Percentiles rank a stretch among this genome's conserved stretches.
phyloP scores from a whole-genome alignment of 805 yeast genomes.

The Pichia manshurica region DNA sequence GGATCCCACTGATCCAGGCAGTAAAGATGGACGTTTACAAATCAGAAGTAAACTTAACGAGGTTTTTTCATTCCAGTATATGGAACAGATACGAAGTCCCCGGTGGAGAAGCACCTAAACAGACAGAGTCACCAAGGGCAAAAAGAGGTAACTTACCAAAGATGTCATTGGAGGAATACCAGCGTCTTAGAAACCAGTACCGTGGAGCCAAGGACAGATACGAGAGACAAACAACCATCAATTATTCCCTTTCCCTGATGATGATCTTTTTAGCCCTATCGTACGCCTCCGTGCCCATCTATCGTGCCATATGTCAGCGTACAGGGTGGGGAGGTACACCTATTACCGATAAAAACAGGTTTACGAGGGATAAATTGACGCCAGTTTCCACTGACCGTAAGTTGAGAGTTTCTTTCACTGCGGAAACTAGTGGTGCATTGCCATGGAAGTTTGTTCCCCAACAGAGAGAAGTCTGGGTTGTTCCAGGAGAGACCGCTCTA shows the following conservation, averaged over 20 bases:
- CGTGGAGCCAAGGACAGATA: conserved; percentile 24
- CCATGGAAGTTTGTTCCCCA: conserved; percentile 97
- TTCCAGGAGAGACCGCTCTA: conserved; percentile 96
- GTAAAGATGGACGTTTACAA: background rate
- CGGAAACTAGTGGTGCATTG: conserved; percentile 81
- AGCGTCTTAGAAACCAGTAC: conserved; percentile 23
- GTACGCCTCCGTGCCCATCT: conserved; percentile 88
- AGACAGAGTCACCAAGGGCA: conserved; percentile 10
- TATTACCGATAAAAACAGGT: conserved; percentile 71
- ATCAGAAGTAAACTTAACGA: background rate
- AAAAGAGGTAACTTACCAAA: conserved; percentile 22
- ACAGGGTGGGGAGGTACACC: conserved; percentile 98
- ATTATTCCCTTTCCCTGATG: conserved; percentile 64
- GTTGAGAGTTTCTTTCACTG: conserved; percentile 79
- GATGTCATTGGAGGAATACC: conserved; percentile 30
- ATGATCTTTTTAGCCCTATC: conserved; percentile 69
- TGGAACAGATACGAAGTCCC: conserved; percentile 14
- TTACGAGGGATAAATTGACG: conserved; percentile 79
- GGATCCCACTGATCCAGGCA: too few relatives aligned
- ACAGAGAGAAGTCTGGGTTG: conserved; percentile 84
- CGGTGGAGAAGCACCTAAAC: conserved; percentile 10
- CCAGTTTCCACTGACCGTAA: conserved; percentile 84
- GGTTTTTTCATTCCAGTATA: conserved; percentile 5
- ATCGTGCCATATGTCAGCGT: conserved; percentile 84
- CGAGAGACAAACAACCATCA: conserved; percentile 51